phyloP scores from a whole-genome alignment of 805 yeast species.

The Hyphopichia homilentoma region DNA sequence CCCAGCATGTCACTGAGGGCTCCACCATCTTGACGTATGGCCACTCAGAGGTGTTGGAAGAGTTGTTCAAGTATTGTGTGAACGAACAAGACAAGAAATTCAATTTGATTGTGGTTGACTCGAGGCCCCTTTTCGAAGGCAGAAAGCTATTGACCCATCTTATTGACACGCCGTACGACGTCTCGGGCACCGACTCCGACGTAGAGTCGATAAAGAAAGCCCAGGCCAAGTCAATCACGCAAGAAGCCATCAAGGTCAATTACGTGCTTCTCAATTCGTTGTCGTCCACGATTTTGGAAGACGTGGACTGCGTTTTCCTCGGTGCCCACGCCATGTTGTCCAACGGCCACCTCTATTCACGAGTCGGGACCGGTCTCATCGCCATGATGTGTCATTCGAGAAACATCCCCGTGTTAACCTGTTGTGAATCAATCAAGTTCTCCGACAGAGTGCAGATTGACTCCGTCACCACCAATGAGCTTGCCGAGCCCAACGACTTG shows the following conservation, averaged over 20 bases:
- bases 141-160: conserved; percentile 66
- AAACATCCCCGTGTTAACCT: conserved; percentile 90
- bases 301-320: conserved; percentile 84
- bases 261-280: conserved; percentile 79
- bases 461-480: conserved; percentile 90
- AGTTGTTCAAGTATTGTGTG: conserved; percentile 66
- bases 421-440: conserved; percentile 93
- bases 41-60: conserved; percentile 76
- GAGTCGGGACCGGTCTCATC: conserved; percentile 92
- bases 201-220: conserved; percentile 15
- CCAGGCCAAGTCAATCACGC: conserved; percentile 26
- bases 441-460: conserved; percentile 94
- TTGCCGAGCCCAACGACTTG: conserved; percentile 75
- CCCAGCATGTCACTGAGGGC: conserved; percentile 69
- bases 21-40: conserved; percentile 85
- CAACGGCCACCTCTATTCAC: conserved; percentile 86
- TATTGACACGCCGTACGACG: conserved; percentile 35
- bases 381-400: conserved; percentile 88
- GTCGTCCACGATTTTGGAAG: conserved; percentile 69
- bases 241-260: conserved; percentile 64
- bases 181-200: conserved; percentile 14
- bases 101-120: conserved; percentile 83
- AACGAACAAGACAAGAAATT: conserved; percentile 59
- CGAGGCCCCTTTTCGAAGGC: conserved; percentile 94
- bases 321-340: conserved; percentile 98